phyloP scores from a whole-genome alignment of 208 protist genomes.

The Acanthamoeba healyi region DNA sequence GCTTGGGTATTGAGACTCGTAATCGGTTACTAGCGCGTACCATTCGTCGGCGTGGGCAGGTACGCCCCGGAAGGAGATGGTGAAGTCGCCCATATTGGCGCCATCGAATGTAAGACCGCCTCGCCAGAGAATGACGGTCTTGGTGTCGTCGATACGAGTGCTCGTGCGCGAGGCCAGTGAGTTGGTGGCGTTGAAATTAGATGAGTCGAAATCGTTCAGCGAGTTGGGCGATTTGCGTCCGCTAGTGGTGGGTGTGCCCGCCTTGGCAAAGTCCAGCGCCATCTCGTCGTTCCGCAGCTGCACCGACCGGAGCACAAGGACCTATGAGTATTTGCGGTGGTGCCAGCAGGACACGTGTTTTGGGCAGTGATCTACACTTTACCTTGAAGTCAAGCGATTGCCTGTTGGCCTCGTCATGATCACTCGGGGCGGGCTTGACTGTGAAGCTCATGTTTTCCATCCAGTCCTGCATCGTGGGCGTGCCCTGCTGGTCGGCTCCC shows the following conservation, averaged over 20 bases:
- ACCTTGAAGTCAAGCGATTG: not conserved
- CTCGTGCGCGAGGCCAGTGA: constrained; percentile 14
- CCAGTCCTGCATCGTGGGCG: constrained; percentile 54
- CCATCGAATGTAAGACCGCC: constrained; percentile 54
- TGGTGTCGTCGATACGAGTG: constrained; percentile 45
- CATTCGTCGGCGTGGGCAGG: constrained; percentile 24
- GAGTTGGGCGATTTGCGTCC: not conserved
- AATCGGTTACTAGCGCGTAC: not conserved
- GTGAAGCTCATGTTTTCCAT: constrained; percentile 45
- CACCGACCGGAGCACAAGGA: too few species aligned
- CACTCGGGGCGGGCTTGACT: not conserved
- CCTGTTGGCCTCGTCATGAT: not conserved
- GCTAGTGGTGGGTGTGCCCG: not conserved
- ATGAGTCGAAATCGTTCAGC: constrained; percentile 37
- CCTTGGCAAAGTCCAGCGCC: constrained; percentile 7
- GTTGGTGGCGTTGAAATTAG: constrained; percentile 23
- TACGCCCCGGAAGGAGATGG: constrained; percentile 53
- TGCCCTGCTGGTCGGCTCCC: not conserved
- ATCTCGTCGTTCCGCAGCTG: constrained; percentile 38
- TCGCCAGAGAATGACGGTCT: constrained; percentile 65
- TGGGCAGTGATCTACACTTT: too few species aligned
- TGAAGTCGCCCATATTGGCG: constrained; percentile 50
- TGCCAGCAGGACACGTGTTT: not conserved
- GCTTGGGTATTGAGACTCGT: not conserved
- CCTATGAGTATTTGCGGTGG: too few species aligned